phyloP scores from a whole-genome alignment of 495 filamentous ascomycete species.

The Neurospora sp. region DNA sequence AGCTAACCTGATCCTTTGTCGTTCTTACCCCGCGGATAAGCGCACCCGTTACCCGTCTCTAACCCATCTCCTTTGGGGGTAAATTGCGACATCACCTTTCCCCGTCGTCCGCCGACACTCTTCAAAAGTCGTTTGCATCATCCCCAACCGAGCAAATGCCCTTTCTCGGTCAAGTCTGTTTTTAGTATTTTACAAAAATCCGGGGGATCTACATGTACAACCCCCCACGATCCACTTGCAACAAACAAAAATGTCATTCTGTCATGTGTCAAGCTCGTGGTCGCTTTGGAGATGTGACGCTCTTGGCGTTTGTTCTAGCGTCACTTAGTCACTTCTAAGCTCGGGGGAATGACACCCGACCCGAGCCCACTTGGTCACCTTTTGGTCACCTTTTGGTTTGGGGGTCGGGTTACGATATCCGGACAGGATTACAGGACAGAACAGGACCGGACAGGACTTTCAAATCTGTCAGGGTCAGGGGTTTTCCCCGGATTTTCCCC shows the following conservation, averaged over 20 bases:
- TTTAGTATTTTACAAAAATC: neutral
- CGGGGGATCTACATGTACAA: neutral
- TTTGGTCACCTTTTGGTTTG: neutral
- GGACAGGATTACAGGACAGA: neutral
- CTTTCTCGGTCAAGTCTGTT: neutral
- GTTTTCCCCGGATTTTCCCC: neutral
- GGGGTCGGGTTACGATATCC: neutral
- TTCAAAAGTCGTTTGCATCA: neutral
- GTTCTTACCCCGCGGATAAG: neutral
- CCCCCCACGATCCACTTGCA: neutral
- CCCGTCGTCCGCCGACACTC: neutral
- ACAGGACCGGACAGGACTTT: neutral
- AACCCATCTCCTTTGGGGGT: neutral
- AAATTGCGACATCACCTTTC: neutral
- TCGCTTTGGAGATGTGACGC: neutral
- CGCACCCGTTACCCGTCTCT: neutral
- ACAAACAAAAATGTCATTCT: neutral
- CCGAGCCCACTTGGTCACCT: neutral
- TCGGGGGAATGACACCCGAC: neutral
- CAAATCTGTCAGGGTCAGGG: neutral
- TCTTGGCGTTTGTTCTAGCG: neutral
- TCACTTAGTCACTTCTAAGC: neutral
- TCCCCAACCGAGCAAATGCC: neutral
- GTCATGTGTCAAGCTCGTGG: neutral
- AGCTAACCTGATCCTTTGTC: neutral